Conservation (phyloP, 2,329 filamentous ascomycete species). For the Xylaria arbuscula region DNA sequence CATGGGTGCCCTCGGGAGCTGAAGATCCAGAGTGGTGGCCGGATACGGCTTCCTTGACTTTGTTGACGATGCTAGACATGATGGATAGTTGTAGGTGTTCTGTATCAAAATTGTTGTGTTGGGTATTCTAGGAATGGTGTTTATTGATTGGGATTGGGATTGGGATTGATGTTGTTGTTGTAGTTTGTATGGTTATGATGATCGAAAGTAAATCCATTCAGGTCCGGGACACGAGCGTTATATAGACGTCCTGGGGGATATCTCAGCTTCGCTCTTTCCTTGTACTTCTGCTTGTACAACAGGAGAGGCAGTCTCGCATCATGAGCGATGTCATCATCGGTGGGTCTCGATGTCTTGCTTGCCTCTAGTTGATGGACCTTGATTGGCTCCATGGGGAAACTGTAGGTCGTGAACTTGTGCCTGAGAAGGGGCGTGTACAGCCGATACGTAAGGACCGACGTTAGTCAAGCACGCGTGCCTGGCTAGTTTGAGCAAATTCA, state of each 20-base stretch:
- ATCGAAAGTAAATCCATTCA: neutral
- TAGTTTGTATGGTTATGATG: slow-evolving; percentile 12
- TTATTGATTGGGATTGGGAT: neutral
- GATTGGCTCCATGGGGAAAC: slow-evolving; percentile 18
- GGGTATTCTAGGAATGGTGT: neutral
- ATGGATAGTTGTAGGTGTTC: slow-evolving; percentile 47
- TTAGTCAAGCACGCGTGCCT: neutral
- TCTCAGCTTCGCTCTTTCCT: slow-evolving; percentile 8
- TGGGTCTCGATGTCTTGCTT: slow-evolving; percentile 26
- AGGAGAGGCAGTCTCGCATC: neutral
- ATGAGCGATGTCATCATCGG: slow-evolving; percentile 33
- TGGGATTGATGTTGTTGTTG: slow-evolving; percentile 19
- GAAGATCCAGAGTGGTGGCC: slow-evolving; percentile 53
- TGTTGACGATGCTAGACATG: slow-evolving; percentile 69
- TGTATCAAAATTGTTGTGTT: slow-evolving; percentile 4
- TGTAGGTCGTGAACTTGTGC: slow-evolving; percentile 14
- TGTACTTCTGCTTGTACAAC: neutral
- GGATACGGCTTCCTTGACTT: slow-evolving; percentile 67
- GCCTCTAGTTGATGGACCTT: neutral
- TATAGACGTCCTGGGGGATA: slow-evolving; percentile 26
- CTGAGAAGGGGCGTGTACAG: slow-evolving; percentile 9
- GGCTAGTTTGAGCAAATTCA: neutral
- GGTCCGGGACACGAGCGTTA: slow-evolving; percentile 19
- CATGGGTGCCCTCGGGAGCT: slow-evolving; percentile 49
- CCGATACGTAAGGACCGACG: slow-evolving; percentile 21